Evolutionary conservation across 2,329 filamentous ascomycete genomes (phyloP).

Genomic region (Anthostomella pinea): DNA sequence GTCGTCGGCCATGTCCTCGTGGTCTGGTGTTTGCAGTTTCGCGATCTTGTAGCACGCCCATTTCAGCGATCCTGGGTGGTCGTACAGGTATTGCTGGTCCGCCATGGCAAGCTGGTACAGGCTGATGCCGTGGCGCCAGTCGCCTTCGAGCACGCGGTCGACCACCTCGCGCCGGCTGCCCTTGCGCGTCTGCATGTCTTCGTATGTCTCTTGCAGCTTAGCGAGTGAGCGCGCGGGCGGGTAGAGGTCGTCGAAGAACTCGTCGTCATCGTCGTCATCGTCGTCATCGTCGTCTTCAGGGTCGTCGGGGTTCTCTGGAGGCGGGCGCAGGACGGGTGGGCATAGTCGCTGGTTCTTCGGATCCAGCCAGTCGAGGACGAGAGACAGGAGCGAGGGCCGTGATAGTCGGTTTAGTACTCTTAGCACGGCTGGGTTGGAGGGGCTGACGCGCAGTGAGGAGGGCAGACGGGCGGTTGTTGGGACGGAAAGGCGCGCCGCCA

Average conservation of each 20-base stretch:
- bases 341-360: slow-evolving; percentile 59
- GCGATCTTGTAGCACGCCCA: slow-evolving; percentile 63
- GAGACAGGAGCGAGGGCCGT: slow-evolving; percentile 66
- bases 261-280: slow-evolving; percentile 50
- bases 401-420: slow-evolving; percentile 70
- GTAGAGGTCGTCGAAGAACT: slow-evolving; percentile 65
- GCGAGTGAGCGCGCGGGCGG: slow-evolving; percentile 63
- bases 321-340: slow-evolving; percentile 53
- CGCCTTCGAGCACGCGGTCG: slow-evolving; percentile 63
- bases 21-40: slow-evolving; percentile 43
- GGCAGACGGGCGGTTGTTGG: slow-evolving; percentile 70
- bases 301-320: slow-evolving; percentile 33
- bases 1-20: slow-evolving; percentile 37
- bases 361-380: slow-evolving; percentile 76
- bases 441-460: slow-evolving; percentile 66
- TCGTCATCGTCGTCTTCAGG: slow-evolving; percentile 47
- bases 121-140: slow-evolving; percentile 63
- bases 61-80: slow-evolving; percentile 60
- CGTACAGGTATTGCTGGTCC: slow-evolving; percentile 65
- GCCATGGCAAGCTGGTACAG: slow-evolving; percentile 67
- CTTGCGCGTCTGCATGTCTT: slow-evolving; percentile 55
- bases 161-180: slow-evolving; percentile 62
- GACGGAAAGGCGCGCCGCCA: slow-evolving; percentile 58
- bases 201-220: slow-evolving; percentile 65
- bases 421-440: slow-evolving; percentile 60